Percentiles rank a stretch among this genome's conserved stretches.
phyloP scores from a whole-genome alignment of 345 rosid genomes.

The Ricinus communis region DNA sequence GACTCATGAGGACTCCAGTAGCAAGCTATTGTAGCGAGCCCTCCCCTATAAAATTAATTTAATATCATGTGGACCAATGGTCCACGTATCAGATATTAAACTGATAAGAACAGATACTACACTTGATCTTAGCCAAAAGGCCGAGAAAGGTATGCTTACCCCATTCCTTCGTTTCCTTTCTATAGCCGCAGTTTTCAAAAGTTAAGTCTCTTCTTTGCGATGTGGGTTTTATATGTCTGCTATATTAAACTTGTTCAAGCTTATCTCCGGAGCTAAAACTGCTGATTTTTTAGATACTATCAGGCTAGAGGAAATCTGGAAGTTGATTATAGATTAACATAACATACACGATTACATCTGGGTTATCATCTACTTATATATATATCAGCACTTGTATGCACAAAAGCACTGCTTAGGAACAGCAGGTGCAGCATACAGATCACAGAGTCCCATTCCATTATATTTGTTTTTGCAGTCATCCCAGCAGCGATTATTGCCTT shows the following conservation, averaged over 20 bases:
- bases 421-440: constrained; percentile 31
- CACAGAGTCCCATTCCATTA: constrained; percentile 34
- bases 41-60: constrained; percentile 17
- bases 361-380: no score
- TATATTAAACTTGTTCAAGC: no score
- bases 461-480: constrained; percentile 31
- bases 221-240: no score
- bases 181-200: background rate
- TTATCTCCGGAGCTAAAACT: no score
- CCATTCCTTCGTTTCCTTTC: background rate
- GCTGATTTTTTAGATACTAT: no score
- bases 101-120: constrained; percentile 28
- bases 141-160: constrained; percentile 54
- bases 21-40: background rate
- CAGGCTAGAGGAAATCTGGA: no score
- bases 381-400: constrained; percentile 32
- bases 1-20: constrained; percentile 1
- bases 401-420: constrained; percentile 46
- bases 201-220: background rate
- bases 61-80: constrained; percentile 9
- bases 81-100: constrained; percentile 23
- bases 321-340: no score
- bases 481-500: constrained; percentile 33
- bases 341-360: background rate
- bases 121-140: constrained; percentile 60